Evolutionary conservation across 225 moss, liverwort and hornwort species (phyloP).

Genomic region (Polytrichum commune): DNA sequence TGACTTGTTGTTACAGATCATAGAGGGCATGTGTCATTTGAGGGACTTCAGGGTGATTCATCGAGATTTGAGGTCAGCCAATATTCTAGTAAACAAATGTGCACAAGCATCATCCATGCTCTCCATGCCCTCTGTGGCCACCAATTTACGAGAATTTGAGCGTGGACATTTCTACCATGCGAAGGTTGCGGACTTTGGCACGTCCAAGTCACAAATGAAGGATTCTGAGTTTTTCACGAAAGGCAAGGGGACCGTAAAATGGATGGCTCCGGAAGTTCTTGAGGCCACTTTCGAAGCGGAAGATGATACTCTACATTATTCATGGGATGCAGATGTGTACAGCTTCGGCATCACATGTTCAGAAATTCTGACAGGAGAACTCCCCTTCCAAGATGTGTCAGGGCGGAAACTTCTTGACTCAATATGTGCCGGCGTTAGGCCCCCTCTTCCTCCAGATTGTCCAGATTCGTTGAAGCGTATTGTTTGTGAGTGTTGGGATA

Average conservation of each 20-base stretch:
- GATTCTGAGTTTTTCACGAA: constrained; percentile 16
- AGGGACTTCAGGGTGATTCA: constrained; percentile 24
- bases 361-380: constrained; percentile 16
- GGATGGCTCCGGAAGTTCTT: constrained; percentile 21
- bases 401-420: neutral
- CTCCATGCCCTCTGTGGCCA: neutral
- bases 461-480: constrained; percentile 2
- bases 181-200: constrained; percentile 26
- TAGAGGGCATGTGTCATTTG: constrained; percentile 15
- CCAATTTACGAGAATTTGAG: neutral
- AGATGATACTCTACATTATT: constrained; percentile 12
- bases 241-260: constrained; percentile 2
- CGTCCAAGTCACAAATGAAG: constrained; percentile 19
- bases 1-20: constrained; percentile 20
- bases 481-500: constrained; percentile 20
- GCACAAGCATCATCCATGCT: neutral
- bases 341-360: constrained; percentile 21
- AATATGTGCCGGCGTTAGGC: constrained; percentile 9
- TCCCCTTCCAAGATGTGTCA: constrained; percentile 6
- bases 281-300: neutral
- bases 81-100: constrained; percentile 19
- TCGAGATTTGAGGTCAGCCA: constrained; percentile 15
- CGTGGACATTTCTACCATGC: constrained; percentile 3
- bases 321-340: constrained; percentile 17
- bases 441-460: constrained; percentile 12